Evolutionary conservation across 78 protist genomes (phyloP), one percentile per base, ranked within the genome.

Genomic region (Dictyostelium brefeldianum): DNA sequence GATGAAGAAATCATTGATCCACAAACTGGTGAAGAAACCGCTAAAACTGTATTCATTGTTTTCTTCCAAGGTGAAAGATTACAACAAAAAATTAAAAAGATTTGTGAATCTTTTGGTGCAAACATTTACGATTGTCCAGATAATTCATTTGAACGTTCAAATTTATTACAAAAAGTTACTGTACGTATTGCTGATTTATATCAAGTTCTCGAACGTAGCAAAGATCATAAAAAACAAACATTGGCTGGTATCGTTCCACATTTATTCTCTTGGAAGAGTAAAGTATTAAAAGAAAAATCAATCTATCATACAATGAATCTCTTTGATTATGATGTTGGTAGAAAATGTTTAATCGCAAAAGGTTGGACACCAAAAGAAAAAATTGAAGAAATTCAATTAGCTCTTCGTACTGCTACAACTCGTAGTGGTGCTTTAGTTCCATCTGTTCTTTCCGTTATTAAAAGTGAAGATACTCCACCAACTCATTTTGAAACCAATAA

Each of bases 221-320:
- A 67, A 48, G 96, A 85, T 10, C 96, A 94, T 78, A 89, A 93
- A 57, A 59, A 79, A 57, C 91, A 78, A 41, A 54, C 89, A 1
- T 75, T 97, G 10, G 5, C 65, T 18, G 77, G 27, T 57, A 73
- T 96, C 12, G 94, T 91, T 48, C 14, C 27, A 27, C 29, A 62
- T 20, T 17, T 94, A 25, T 20, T 0, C 64, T 31, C 62, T 29
- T 97, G 98, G 98, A 70, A 15, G 17, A 36, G 46, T 78, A 36
- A 46, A 50, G 91, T 97, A 56, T 5, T 18, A 36, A 71, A 87
- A 78, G 98, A 98, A 74, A 97, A 98, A 98, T 64, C 93, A n/a
- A 89, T 96, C 79, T 98, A 78, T 96, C 97, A 97, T 98, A 84
- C 97, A 27, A 53, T 99, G 96, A 99, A 99, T 96, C 78, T 70